A percentile compares a stretch with the other conserved stretches of the same genome.
Conservation (phyloP, 2,329 filamentous ascomycete species). For the Aureobasidium sp. region DNA sequence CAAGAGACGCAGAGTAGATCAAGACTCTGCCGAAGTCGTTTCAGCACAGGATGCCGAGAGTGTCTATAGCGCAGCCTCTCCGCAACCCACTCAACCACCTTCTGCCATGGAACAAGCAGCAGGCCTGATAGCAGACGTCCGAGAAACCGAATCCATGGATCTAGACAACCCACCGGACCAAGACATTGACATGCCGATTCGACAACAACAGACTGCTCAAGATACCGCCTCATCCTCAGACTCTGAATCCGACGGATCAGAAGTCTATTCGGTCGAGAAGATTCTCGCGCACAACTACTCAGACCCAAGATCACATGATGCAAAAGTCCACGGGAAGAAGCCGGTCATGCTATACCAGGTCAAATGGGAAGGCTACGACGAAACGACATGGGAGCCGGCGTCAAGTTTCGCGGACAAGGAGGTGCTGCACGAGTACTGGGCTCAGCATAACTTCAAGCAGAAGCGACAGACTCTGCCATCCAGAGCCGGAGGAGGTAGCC, state of each 20-base stretch:
- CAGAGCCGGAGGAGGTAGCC: no score
- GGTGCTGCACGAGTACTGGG: slow-evolving; percentile 25
- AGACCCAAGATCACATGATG: slow-evolving; percentile 26
- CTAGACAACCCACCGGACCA: not conserved
- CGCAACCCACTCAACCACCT: not conserved
- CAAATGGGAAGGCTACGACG: slow-evolving; percentile 29
- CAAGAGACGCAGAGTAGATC: not conserved
- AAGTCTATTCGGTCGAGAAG: slow-evolving; percentile 24
- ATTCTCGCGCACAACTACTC: slow-evolving; percentile 27
- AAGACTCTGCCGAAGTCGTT: not conserved
- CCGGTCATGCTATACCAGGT: slow-evolving; percentile 29
- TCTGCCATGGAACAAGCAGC: slow-evolving; percentile 3
- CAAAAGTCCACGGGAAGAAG: slow-evolving; percentile 21
- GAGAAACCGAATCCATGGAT: not conserved
- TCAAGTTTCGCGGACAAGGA: slow-evolving; percentile 26
- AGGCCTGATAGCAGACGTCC: not conserved
- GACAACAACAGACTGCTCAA: not conserved
- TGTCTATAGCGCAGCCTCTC: not conserved
- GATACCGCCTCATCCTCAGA: slow-evolving; percentile 3
- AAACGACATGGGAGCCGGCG: slow-evolving; percentile 29
- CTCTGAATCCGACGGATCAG: not conserved
- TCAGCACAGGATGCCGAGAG: not conserved
- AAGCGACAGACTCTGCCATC: no score
- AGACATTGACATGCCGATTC: not conserved
- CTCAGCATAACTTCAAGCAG: not conserved